Base-by-base conservation (phyloP, 2,329 filamentous ascomycete genomes). In the Sordariomycetes sp. region DNA sequence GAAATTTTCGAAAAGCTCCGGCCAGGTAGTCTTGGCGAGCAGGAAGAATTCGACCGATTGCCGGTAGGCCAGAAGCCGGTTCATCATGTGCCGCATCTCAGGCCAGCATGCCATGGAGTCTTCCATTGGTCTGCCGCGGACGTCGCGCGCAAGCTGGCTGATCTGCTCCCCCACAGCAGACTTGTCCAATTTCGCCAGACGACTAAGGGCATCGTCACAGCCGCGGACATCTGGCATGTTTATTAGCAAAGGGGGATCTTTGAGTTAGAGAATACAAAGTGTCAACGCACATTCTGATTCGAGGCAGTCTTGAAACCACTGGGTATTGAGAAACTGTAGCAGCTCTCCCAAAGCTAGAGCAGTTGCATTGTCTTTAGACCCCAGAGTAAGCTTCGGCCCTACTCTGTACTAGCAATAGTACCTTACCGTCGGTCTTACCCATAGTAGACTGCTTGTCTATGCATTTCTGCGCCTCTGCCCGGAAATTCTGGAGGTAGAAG, bases 1-100 rank as follows among this genome's bases (percentile, higher is more conserved):
- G 24, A 69, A 61, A 12, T 70, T 65, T 3, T 65, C 56, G 10
- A 73, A 74, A 0, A 74, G 59, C 4, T 62, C 60, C 0, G 66
- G 65, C 66, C 69, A 72, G 3, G 61, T 55, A 0, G n/a, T 10
- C 14, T 62, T 59, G 0, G 65, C 63, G 2, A 61, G 50, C 6
- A 67, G 58, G 0, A 71, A 61, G 1, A 54, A 60, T 11, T 61
- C 24, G 0, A 64, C 60, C 0, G 62, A 62, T 6, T 53, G 56
- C 1, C 63, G 56, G 37, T 68, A 70, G 10, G 63, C 62, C 1
- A 59, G 56, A 0, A 70, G 63, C 0, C 69, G 65, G 1, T 62
- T 62, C 12, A 69, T 8, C n/a, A 51, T 61, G 37, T 71, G 69
- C 2, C 65, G 62, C 1, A 70, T 54, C 18, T 71, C 66, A 1